A percentile compares a stretch with the other conserved stretches of the same genome.
Conservation (phyloP, 176 grass and related monocot genomes). For the Stipa capillata region DNA sequence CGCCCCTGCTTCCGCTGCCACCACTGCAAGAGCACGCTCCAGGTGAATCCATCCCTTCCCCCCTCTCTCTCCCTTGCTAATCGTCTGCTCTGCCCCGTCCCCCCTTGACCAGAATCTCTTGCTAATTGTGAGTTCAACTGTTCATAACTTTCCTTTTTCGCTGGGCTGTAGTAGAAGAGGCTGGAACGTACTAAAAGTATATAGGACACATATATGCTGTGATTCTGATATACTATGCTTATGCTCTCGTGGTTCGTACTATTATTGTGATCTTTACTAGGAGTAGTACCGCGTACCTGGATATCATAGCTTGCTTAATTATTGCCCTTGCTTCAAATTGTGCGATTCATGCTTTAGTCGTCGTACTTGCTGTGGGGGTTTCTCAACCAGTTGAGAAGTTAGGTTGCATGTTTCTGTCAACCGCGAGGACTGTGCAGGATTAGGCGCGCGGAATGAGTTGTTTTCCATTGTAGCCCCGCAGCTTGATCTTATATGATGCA, state of each 20-base stretch:
- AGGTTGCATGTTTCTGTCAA: background rate
- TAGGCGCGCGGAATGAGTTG: background rate
- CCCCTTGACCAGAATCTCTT: background rate
- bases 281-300: background rate
- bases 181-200: too few species aligned
- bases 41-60: slow-evolving; percentile 41
- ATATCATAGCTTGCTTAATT: background rate
- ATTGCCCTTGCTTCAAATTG: background rate
- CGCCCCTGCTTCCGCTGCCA: slow-evolving; percentile 90
- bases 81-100: background rate
- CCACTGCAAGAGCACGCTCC: slow-evolving; percentile 94
- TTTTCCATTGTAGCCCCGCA: background rate
- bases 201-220: background rate
- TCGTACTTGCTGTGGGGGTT: background rate
- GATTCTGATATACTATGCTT: background rate
- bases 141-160: background rate
- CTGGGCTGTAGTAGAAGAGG: background rate
- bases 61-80: background rate
- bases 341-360: background rate
- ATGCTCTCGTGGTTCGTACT: background rate
- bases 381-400: background rate
- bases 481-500: too few species aligned
- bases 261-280: background rate
- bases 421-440: background rate
- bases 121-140: background rate